Evolutionary conservation across 2,329 filamentous ascomycete genomes (phyloP).

Genomic region (Fusarium floridanum): DNA sequence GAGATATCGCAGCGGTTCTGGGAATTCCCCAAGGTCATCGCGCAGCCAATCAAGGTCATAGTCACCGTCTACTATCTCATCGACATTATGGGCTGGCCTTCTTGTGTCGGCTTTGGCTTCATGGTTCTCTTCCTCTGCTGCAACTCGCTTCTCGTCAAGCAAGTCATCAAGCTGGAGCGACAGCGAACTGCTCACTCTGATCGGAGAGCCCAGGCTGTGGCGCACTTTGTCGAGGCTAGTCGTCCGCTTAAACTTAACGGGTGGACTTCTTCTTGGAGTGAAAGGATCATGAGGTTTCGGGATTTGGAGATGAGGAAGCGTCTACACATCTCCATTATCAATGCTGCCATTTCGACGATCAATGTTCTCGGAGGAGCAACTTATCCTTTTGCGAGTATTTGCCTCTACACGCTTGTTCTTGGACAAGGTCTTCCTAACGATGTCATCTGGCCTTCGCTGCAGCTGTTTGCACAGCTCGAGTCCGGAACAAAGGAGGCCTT

Average conservation of each 20-base stretch:
- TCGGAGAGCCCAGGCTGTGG: conserved; percentile 80
- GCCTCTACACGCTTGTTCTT: conserved; percentile 81
- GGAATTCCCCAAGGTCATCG: conserved; percentile 84
- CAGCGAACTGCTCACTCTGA: conserved; percentile 81
- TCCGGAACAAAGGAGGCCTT: conserved; percentile 80
- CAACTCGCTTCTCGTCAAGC: conserved; percentile 76
- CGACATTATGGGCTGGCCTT: conserved; percentile 83
- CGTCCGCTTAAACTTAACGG: conserved; percentile 68
- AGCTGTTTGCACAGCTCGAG: conserved; percentile 83
- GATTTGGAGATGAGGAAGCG: conserved; percentile 54
- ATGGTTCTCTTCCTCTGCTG: conserved; percentile 76
- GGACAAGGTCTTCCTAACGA: conserved; percentile 79
- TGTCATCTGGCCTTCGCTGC: conserved; percentile 87
- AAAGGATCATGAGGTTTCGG: conserved; percentile 53
- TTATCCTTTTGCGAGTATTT: conserved; percentile 86
- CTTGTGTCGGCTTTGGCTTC: conserved; percentile 78
- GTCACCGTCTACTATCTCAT: conserved; percentile 75
- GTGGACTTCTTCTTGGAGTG: conserved; percentile 55
- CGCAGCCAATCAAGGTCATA: conserved; percentile 81
- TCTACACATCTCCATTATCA: conserved; percentile 52
- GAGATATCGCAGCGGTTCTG: conserved; percentile 88
- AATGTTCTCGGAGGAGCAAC: conserved; percentile 79
- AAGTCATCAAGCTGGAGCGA: conserved; percentile 76
- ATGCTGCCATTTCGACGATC: conserved; percentile 71
- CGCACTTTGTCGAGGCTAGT: conserved; percentile 89